phyloP scores from a whole-genome alignment of 805 yeast genomes.

The Wickerhamomyces rabaulensis region DNA sequence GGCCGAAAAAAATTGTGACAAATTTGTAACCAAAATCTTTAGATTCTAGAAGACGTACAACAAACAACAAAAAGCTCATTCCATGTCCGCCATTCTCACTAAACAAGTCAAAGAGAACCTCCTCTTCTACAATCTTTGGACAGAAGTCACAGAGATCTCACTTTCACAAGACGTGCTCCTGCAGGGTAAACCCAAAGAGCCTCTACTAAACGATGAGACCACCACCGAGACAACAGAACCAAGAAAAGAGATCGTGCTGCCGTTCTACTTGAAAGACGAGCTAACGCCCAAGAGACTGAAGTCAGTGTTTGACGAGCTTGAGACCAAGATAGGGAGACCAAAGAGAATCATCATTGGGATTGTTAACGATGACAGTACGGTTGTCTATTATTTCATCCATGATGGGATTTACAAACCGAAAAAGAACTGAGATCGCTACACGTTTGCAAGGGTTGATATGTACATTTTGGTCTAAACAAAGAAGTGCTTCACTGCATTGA shows the following conservation, averaged over 20 bases:
- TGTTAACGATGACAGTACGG: conserved; percentile 60
- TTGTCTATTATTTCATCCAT: conserved; percentile 63
- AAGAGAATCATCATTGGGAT: conserved; percentile 48
- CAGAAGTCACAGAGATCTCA: conserved; percentile 11
- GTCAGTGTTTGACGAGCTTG: conserved; percentile 31
- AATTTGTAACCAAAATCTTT: too few species aligned
- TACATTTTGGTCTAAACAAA: conserved; percentile 1
- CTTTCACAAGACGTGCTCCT: conserved; percentile 7
- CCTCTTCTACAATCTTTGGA: conserved; percentile 20
- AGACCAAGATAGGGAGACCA: conserved; percentile 26
- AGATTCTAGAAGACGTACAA: too few species aligned
- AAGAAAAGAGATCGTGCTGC: conserved; percentile 27
- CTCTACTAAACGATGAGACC: conserved; percentile 14
- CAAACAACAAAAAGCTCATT: not conserved
- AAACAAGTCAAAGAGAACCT: conserved; percentile 19
- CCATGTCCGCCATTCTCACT: not conserved
- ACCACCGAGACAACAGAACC: conserved; percentile 2
- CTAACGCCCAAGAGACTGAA: conserved; percentile 36
- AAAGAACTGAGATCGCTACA: conserved; percentile 36
- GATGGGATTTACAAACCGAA: conserved; percentile 64
- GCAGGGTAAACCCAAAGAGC: conserved; percentile 20
- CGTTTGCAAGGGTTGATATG: not conserved
- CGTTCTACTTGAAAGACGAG: conserved; percentile 25
- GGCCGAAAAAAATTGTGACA: not conserved
- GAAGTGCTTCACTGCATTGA: conserved; percentile 14